Percentiles rank a stretch among this genome's conserved stretches.
Evolutionary conservation across 2,329 filamentous ascomycete genomes (phyloP).

Genomic region (Fusarium sp.): DNA sequence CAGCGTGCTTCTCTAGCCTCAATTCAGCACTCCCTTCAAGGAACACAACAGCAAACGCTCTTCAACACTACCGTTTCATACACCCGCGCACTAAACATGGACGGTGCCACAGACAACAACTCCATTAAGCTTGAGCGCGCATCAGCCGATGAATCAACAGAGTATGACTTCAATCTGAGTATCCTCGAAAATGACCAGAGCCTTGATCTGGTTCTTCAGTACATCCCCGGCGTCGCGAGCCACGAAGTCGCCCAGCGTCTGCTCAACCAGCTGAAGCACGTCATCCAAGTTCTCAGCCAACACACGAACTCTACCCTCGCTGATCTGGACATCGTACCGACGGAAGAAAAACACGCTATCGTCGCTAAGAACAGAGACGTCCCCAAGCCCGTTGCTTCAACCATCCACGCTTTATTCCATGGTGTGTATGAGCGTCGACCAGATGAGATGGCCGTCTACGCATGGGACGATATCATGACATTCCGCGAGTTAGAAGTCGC

Average conservation of each 20-base stretch:
- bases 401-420: not conserved
- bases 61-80: not conserved
- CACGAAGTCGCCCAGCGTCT: not conserved
- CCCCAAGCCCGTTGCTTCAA: not conserved
- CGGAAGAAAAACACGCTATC: not conserved
- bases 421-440: not conserved
- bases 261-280: not conserved
- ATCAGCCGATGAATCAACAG: not conserved
- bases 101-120: rapidly evolving
- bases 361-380: not conserved
- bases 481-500: not conserved
- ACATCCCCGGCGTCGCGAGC: not conserved
- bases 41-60: not conserved
- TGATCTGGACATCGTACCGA: not conserved
- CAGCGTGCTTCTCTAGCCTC: not conserved
- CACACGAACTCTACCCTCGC: not conserved
- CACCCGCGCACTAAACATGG: not conserved
- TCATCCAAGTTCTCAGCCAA: not conserved
- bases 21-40: not conserved
- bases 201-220: not conserved
- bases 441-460: not conserved
- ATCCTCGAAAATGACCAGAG: not conserved
- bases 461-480: not conserved
- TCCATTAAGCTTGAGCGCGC: not conserved
- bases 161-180: not conserved